These are phyloP conservation scores for Epichloe bromicola DNA, from an alignment of 2,329 filamentous ascomycete species.

Conservation along the genomic window DNA sequence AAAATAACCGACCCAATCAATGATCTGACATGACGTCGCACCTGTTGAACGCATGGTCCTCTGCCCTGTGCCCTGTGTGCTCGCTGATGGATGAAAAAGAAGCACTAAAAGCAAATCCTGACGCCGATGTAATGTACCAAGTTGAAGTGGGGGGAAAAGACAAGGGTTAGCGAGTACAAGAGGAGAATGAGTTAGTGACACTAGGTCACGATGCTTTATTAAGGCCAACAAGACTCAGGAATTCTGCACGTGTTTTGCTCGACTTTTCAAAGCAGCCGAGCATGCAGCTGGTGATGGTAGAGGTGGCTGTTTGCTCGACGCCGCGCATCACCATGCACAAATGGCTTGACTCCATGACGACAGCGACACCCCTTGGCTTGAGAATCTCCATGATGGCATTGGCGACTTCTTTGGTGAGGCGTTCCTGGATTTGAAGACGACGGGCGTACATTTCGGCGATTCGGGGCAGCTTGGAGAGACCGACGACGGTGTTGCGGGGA, in stretches of 20 bases:
- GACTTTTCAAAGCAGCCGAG: slow-evolving; percentile 89
- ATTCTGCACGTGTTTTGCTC: slow-evolving; percentile 91
- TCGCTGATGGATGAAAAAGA: no score
- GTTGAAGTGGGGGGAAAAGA: slow-evolving; percentile 2
- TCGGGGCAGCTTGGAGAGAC: slow-evolving; percentile 86
- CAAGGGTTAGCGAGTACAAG: not conserved
- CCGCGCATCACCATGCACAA: slow-evolving; percentile 98
- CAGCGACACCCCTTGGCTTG: slow-evolving; percentile 85
- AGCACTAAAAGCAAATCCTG: not conserved
- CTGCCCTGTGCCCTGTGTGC: not conserved
- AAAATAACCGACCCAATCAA: not conserved
- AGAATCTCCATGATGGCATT: slow-evolving; percentile 87
- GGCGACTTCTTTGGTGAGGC: slow-evolving; percentile 90
- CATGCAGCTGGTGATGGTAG: slow-evolving; percentile 92
- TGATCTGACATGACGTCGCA: not conserved
- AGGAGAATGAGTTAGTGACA: not conserved
- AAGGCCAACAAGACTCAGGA: slow-evolving; percentile 64
- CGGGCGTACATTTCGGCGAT: slow-evolving; percentile 96
- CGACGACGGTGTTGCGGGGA: slow-evolving; percentile 78
- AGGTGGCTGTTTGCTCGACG: slow-evolving; percentile 80
- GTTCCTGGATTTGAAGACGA: slow-evolving; percentile 88
- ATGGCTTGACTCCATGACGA: slow-evolving; percentile 95
- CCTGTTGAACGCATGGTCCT: slow-evolving; percentile 19
- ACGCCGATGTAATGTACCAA: not conserved
- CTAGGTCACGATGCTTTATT: slow-evolving; percentile 23